phyloP scores from a whole-genome alignment of 2,329 filamentous ascomycete species.

The Colletotrichum australisinense region DNA sequence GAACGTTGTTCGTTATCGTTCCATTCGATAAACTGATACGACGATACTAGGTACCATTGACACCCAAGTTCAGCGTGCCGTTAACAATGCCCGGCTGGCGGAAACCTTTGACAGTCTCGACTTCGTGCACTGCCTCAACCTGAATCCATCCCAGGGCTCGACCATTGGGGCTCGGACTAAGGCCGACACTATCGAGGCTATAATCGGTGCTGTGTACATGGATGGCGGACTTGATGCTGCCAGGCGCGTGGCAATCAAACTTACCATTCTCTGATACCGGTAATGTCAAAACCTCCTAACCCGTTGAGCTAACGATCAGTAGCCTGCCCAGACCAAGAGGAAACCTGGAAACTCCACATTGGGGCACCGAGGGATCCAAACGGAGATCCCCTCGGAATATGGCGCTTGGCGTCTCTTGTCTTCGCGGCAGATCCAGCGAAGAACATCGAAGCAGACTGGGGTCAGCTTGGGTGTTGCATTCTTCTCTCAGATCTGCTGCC shows the following conservation, averaged over 20 bases:
- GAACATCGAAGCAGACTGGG: background rate
- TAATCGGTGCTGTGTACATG: background rate
- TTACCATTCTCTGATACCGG: accelerated
- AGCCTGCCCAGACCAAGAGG: background rate
- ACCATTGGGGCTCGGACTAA: no score
- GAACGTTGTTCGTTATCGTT: background rate
- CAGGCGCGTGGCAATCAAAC: background rate
- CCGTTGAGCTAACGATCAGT: background rate
- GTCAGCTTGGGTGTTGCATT: background rate
- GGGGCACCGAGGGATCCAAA: background rate
- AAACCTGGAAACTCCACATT: background rate
- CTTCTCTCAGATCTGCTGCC: background rate
- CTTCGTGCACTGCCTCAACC: background rate
- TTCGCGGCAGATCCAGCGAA: background rate
- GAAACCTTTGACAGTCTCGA: background rate
- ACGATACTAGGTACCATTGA: no score
- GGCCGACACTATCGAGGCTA: no score
- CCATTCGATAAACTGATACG: no score
- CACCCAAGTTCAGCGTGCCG: background rate
- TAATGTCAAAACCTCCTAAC: background rate
- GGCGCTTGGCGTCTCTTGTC: background rate
- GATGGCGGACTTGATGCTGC: background rate
- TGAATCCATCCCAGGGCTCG: background rate
- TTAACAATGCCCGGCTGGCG: background rate
- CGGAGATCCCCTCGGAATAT: background rate